phyloP scores from a whole-genome alignment of 1,284 basidiomycete genomes.

The Coriolopsis trogii region DNA sequence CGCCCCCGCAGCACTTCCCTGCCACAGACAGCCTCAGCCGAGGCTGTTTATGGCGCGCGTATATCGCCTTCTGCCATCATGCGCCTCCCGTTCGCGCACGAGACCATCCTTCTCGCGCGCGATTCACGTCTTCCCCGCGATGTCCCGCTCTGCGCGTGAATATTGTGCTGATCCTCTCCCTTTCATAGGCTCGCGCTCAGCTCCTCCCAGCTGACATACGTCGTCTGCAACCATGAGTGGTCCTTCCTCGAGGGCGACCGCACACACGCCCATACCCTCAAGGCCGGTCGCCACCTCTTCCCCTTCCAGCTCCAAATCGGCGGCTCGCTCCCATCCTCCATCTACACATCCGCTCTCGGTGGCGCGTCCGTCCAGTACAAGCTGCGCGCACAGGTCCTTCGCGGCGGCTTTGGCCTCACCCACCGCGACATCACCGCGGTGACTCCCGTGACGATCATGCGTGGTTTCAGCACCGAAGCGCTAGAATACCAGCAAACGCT shows the following conservation, averaged over 20 bases:
- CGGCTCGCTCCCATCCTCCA: constrained; percentile 79
- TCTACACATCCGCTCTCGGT: constrained; percentile 60
- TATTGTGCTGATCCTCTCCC: constrained; percentile 4
- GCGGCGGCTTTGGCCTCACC: constrained; percentile 64
- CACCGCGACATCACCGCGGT: constrained; percentile 68
- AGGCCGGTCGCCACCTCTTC: constrained; percentile 86
- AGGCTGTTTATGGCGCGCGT: too few relatives aligned
- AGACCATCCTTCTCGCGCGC: constrained; percentile 1
- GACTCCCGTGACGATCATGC: constrained; percentile 66
- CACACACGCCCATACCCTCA: constrained; percentile 82
- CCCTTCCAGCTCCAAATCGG: constrained; percentile 87
- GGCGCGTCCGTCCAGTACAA: constrained; percentile 82
- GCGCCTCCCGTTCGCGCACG: constrained; percentile 1
- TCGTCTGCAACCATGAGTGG: constrained; percentile 84
- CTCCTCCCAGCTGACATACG: constrained; percentile 58
- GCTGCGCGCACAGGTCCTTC: constrained; percentile 79
- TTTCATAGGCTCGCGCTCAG: constrained; percentile 41
- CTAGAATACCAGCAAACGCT: constrained; percentile 95
- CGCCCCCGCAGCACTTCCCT: too few relatives aligned
- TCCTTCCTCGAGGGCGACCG: constrained; percentile 84
- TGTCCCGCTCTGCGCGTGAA: not conserved
- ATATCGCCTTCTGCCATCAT: too few relatives aligned
- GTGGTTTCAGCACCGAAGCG: constrained; percentile 79
- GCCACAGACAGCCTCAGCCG: too few relatives aligned
- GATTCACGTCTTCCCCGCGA: constrained; percentile 14